Conservation (phyloP, 2,329 filamentous ascomycete genomes). For the Xylaria polymorpha region DNA sequence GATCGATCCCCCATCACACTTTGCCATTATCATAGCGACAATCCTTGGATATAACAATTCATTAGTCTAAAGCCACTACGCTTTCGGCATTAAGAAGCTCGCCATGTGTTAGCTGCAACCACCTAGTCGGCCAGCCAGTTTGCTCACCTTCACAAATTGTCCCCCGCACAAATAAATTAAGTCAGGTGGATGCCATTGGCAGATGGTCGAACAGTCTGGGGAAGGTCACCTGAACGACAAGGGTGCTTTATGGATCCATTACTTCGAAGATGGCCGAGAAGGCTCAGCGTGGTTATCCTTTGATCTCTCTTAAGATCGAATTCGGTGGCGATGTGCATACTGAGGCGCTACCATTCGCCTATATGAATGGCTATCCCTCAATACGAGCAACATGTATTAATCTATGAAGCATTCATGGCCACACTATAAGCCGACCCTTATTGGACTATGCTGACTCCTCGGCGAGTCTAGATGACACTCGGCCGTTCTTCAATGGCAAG, state of each 20-base stretch:
- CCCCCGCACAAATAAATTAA: conserved; percentile 30
- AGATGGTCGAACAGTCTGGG: conserved; percentile 17
- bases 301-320: conserved; percentile 35
- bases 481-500: conserved; percentile 37
- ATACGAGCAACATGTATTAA: conserved; percentile 30
- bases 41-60: conserved; percentile 1
- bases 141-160: conserved; percentile 22
- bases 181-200: conserved; percentile 36
- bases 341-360: conserved; percentile 40
- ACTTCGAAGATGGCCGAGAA: conserved; percentile 37
- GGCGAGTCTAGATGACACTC: conserved; percentile 36
- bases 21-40: conserved; percentile 3
- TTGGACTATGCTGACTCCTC: conserved; percentile 21
- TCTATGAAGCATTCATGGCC: conserved; percentile 27
- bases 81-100: conserved; percentile 10
- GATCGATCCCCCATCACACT: conserved; percentile 9
- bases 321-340: conserved; percentile 41
- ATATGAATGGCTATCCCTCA: conserved; percentile 31
- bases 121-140: conserved; percentile 14
- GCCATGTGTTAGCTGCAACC: conserved; percentile 9
- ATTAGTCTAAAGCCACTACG: neutral
- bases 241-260: conserved; percentile 22
- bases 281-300: conserved; percentile 37
- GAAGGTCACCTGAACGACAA: conserved; percentile 26
- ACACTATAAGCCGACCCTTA: conserved; percentile 27